These are phyloP conservation scores for Xylaria grammica DNA, from an alignment of 495 filamentous ascomycete genomes.

Conservation along the genomic window DNA sequence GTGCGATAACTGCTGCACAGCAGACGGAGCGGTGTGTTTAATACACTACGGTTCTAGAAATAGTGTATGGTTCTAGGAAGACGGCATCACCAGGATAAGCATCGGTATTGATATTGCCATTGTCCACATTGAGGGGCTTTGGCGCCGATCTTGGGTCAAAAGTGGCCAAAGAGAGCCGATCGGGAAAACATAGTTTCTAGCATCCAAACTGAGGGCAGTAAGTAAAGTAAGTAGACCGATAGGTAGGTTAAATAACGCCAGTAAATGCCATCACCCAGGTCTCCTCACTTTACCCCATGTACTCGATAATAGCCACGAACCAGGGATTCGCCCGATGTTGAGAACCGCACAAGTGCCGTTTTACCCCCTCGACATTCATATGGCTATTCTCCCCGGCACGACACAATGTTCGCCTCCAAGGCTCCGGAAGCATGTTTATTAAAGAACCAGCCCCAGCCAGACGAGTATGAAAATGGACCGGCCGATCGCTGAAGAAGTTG, in stretches of 20 bases:
- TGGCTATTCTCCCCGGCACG: slow-evolving; percentile 39
- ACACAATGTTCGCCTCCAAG: slow-evolving; percentile 31
- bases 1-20: background rate
- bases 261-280: background rate
- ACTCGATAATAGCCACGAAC: slow-evolving; percentile 10
- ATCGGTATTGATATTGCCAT: no score
- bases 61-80: no score
- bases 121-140: no score
- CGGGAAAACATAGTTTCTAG: no score
- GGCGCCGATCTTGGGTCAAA: no score
- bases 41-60: no score
- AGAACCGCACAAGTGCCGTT: slow-evolving; percentile 38
- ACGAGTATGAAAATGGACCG: background rate
- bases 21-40: background rate
- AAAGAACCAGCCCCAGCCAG: slow-evolving; percentile 25
- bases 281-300: slow-evolving; percentile 9
- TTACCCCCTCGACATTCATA: slow-evolving; percentile 37
- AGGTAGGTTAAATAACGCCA: background rate
- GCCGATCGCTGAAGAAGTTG: background rate
- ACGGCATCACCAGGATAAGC: no score
- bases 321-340: background rate
- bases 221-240: background rate
- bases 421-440: slow-evolving; percentile 33
- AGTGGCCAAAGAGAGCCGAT: no score
- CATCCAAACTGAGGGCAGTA: no score